A percentile compares a stretch with the other conserved stretches of the same genome.
Conservation (phyloP, 331 rosid species). For the Malus hybrid region DNA sequence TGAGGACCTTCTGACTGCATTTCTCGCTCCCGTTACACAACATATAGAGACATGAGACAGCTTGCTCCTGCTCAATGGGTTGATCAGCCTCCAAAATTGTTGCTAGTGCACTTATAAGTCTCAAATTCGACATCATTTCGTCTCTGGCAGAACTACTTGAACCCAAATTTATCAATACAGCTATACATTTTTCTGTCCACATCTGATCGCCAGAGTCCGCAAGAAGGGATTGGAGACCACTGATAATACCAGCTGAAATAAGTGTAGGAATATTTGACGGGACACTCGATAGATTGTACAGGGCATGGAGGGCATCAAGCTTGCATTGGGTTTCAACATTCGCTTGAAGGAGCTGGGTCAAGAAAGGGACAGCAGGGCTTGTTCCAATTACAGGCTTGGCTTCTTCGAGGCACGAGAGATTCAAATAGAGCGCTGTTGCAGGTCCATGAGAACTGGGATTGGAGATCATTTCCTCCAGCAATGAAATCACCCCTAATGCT, state of each 20-base stretch:
- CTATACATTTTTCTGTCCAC: slow-evolving; percentile 73
- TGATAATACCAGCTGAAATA: slow-evolving; percentile 51
- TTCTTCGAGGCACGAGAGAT: slow-evolving; percentile 81
- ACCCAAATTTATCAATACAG: slow-evolving; percentile 70
- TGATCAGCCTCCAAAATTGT: slow-evolving; percentile 55
- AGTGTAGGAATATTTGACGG: slow-evolving; percentile 64
- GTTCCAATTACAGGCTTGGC: slow-evolving; percentile 63
- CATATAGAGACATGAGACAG: slow-evolving; percentile 66
- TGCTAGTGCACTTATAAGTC: slow-evolving; percentile 55
- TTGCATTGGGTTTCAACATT: slow-evolving; percentile 55
- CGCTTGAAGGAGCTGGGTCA: slow-evolving; percentile 46
- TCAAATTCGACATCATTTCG: slow-evolving; percentile 39
- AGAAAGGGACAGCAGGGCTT: slow-evolving; percentile 63
- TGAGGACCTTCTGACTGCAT: slow-evolving; percentile 74
- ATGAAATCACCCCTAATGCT: slow-evolving; percentile 46
- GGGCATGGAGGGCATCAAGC: slow-evolving; percentile 88
- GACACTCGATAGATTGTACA: slow-evolving; percentile 68
- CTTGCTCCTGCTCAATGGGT: slow-evolving; percentile 77
- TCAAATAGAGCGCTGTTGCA: slow-evolving; percentile 84
- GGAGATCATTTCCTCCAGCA: slow-evolving; percentile 77
- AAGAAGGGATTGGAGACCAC: slow-evolving; percentile 52
- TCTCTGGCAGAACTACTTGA: slow-evolving; percentile 57
- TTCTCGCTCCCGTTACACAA: slow-evolving; percentile 63
- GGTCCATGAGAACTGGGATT: slow-evolving; percentile 43
- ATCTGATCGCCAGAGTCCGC: slow-evolving; percentile 32